Evolutionary conservation across 2,329 filamentous ascomycete genomes (phyloP), one percentile per base, ranked within the genome.

Genomic region (Sclerotiophoma versabilis): DNA sequence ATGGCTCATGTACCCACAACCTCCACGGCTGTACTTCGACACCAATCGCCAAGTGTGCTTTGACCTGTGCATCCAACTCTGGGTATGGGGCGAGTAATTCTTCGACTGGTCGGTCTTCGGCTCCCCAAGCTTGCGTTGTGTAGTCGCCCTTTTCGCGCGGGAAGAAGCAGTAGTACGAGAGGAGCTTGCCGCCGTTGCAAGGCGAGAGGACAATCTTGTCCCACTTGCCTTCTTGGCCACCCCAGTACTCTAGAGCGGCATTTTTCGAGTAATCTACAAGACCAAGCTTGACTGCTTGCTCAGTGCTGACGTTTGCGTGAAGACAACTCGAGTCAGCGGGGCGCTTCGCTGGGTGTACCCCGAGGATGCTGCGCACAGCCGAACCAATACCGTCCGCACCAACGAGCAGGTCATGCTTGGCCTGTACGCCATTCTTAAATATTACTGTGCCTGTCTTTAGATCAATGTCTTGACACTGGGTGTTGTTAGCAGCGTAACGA

Each of bases 151-250:
- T 78, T 5, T 81, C 79, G 1, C 83, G 79, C 0, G 86, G 83
- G 72, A 88, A 89, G 78, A 89, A 89, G 74, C 86, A 88, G 74
- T 90, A 90, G 75, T 87, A 90, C 0, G 85, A 88, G 3, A 89
- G 77, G 2, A 89, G 75, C 56, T 83, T 83, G 47, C 87, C 86
- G 19, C 82, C 83, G 65, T 88, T 87, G 75, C 87, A 90, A 5
- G 87, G 86, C 0, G 86, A 88, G 2, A 90, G 76, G 5, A 90
- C 87, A 53, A 90, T 89, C 79, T 90, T 90, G 72, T 89, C 84
- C 63, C 63, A 79, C 79, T 64, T 84, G 64, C 84, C 85, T 49
- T 86, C 83, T 46, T 85, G 82, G 1, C 87, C 87, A 22, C 87
- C 87, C 87, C 87, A 90, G 76, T 88, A 90, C 70, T 90, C 85